phyloP scores from a whole-genome alignment of 2,329 filamentous ascomycete species.

The Nakataea oryzae region DNA sequence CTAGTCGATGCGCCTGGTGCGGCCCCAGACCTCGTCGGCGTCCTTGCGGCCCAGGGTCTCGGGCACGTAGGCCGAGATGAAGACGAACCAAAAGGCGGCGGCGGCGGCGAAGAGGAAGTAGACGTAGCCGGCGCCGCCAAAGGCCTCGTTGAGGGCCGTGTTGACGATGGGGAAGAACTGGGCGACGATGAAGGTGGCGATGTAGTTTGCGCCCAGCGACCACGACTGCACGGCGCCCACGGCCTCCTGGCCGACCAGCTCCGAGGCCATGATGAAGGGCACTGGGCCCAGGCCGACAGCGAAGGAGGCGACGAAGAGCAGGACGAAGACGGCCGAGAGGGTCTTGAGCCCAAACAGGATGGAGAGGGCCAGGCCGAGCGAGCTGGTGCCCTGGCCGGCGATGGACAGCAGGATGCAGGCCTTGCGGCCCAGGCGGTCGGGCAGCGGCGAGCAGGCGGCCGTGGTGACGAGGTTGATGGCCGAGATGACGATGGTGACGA shows the following conservation, averaged over 20 bases:
- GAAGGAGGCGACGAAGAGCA: constrained; percentile 82
- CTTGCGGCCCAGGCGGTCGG: constrained; percentile 83
- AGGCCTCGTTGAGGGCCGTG: constrained; percentile 49
- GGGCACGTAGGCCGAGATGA: constrained; percentile 66
- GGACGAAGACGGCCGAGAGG: constrained; percentile 69
- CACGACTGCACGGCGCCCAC: constrained; percentile 88
- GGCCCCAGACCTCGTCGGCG: constrained; percentile 85
- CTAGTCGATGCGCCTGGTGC: constrained; percentile 44
- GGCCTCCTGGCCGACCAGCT: constrained; percentile 82
- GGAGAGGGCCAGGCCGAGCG: constrained; percentile 67
- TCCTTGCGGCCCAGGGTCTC: constrained; percentile 82
- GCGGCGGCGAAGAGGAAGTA: constrained; percentile 86
- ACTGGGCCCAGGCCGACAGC: constrained; percentile 86
- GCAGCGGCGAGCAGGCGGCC: constrained; percentile 67
- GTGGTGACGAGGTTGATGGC: constrained; percentile 80
- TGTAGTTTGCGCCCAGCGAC: constrained; percentile 77
- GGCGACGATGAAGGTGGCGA: constrained; percentile 83
- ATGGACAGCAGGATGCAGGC: constrained; percentile 74
- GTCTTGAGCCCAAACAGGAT: constrained; percentile 65
- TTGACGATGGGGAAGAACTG: constrained; percentile 92
- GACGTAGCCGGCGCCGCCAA: constrained; percentile 67
- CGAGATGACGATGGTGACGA: constrained; percentile 82
- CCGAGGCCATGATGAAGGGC: constrained; percentile 86
- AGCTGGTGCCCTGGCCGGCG: constrained; percentile 70
- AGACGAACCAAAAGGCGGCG: constrained; percentile 57